These are phyloP conservation scores for Kuraishia borneana DNA, from an alignment of 805 yeast species.

Conservation along the genomic window DNA sequence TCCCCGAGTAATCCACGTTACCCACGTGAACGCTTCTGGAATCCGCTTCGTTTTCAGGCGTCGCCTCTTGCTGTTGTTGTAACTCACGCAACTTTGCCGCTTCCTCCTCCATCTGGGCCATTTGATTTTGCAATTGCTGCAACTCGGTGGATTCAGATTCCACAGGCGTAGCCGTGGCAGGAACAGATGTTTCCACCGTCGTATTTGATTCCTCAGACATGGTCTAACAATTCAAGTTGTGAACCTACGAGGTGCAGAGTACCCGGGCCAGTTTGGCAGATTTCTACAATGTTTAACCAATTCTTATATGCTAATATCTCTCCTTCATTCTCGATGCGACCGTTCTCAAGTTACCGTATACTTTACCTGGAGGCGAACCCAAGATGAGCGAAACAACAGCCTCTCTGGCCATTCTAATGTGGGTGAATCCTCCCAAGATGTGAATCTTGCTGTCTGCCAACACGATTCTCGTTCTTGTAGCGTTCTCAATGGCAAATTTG, in stretches of 20 bases:
- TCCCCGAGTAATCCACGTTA: conserved; percentile 67
- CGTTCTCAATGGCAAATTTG: conserved; percentile 96
- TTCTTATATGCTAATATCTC: conserved; percentile 77
- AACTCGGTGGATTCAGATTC: conserved; percentile 12
- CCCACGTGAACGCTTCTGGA: conserved; percentile 73
- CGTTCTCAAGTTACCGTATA: conserved; percentile 92
- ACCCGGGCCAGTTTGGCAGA: too few relatives aligned
- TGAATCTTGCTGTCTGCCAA: conserved; percentile 95
- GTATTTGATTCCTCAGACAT: too few relatives aligned
- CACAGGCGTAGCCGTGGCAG: too few relatives aligned
- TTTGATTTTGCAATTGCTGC: conserved; percentile 28
- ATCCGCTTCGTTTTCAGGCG: conserved; percentile 40
- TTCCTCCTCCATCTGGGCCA: conserved; percentile 51
- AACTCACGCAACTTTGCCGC: conserved; percentile 49
- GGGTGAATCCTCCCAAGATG: conserved; percentile 93
- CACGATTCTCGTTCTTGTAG: conserved; percentile 95
- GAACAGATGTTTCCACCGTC: too few relatives aligned
- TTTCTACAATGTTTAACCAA: too few relatives aligned
- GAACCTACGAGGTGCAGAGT: too few relatives aligned
- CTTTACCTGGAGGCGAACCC: conserved; percentile 98
- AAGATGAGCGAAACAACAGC: conserved; percentile 88
- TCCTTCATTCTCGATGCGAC: conserved; percentile 97
- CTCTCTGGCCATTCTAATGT: conserved; percentile 97
- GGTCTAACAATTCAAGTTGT: too few relatives aligned
- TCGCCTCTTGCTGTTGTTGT: conserved; percentile 24